Evolutionary conservation across 1,139 yeast species (phyloP).

Genomic region (Hemisphaericaspora xylanilytica): DNA sequence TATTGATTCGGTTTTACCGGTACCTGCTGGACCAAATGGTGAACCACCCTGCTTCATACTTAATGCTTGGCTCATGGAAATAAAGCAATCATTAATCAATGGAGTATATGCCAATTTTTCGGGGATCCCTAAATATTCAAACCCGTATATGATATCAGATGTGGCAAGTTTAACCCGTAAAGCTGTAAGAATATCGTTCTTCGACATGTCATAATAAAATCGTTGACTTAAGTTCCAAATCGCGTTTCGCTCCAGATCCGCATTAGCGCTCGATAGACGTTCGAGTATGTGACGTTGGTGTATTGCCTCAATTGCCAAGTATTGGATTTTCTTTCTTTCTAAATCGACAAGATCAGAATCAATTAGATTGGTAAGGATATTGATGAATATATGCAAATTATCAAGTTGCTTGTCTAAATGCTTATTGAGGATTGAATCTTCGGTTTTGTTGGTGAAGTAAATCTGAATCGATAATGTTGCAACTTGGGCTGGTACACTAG

Average conservation of each 20-base stretch:
- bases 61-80: constrained; percentile 73
- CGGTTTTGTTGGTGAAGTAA: constrained; percentile 49
- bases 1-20: constrained; percentile 92
- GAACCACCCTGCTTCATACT: constrained; percentile 82
- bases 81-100: constrained; percentile 59
- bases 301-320: constrained; percentile 61
- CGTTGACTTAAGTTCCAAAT: constrained; percentile 57
- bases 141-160: constrained; percentile 61
- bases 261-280: constrained; percentile 18
- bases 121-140: constrained; percentile 77
- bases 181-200: constrained; percentile 26
- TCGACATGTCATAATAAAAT: constrained; percentile 35
- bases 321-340: constrained; percentile 52
- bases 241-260: constrained; percentile 14
- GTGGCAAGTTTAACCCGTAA: constrained; percentile 55
- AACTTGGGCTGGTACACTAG: constrained; percentile 57
- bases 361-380: constrained; percentile 16
- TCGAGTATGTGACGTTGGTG: constrained; percentile 54
- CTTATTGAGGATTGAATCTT: constrained; percentile 15
- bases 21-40: constrained; percentile 96
- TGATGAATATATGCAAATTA: constrained; percentile 12
- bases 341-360: constrained; percentile 25
- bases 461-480: constrained; percentile 58
- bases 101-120: constrained; percentile 80
- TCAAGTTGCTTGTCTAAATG: constrained; percentile 5